Percentiles rank a stretch among this genome's conserved stretches.
phyloP scores from a whole-genome alignment of 495 filamentous ascomycete genomes.

The Niebla homalea region DNA sequence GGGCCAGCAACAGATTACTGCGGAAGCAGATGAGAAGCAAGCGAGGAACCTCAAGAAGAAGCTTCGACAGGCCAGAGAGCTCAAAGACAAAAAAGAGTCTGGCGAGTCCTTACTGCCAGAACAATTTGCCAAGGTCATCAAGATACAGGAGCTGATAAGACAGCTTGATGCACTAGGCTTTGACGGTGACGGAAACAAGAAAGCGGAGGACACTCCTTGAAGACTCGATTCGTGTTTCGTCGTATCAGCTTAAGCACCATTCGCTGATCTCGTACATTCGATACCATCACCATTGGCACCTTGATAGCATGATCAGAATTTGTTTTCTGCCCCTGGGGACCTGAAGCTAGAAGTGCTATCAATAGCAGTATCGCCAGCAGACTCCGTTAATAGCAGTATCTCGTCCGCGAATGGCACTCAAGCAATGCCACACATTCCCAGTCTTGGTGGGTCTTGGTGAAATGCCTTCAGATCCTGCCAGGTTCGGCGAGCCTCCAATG shows the following conservation, averaged over 20 bases:
- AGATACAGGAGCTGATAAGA: slow-evolving; percentile 82
- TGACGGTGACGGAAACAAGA: slow-evolving; percentile 47
- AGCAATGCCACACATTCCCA: no score
- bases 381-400: no score
- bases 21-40: slow-evolving; percentile 79
- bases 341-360: no score
- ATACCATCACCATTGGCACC: no score
- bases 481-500: no score
- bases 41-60: slow-evolving; percentile 93
- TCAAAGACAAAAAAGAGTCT: slow-evolving; percentile 80
- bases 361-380: no score
- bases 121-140: slow-evolving; percentile 94
- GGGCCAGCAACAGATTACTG: slow-evolving; percentile 31
- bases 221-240: neutral
- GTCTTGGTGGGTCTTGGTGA: no score
- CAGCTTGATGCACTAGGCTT: slow-evolving; percentile 83
- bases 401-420: no score
- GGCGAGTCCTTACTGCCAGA: slow-evolving; percentile 77
- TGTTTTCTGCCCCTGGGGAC: no score
- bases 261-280: no score
- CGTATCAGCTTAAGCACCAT: neutral
- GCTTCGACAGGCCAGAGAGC: slow-evolving; percentile 77
- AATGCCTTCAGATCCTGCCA: no score
- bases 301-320: no score
- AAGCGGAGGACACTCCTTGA: slow-evolving; percentile 1